Evolutionary conservation across 2,329 filamentous ascomycete species (phyloP).

Genomic region (Coleophoma eucalyptorum): DNA sequence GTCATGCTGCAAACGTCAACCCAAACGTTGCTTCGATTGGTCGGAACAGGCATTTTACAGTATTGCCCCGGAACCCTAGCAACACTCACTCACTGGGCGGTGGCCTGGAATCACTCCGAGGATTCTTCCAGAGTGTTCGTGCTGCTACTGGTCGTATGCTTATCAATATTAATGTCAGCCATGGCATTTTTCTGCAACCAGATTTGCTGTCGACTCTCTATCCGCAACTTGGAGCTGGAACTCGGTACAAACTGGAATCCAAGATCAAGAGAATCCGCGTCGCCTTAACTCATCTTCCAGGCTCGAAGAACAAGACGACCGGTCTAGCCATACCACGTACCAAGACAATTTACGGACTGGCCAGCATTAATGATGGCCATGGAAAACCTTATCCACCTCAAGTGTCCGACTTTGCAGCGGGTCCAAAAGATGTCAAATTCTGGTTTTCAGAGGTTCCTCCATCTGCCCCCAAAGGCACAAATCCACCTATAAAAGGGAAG

Average conservation of each 20-base stretch:
- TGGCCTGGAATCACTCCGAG: constrained; percentile 53
- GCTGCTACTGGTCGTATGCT: constrained; percentile 53
- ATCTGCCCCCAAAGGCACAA: constrained; percentile 13
- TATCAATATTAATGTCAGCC: constrained; percentile 60
- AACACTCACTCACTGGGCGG: constrained; percentile 35
- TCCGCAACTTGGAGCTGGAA: constrained; percentile 21
- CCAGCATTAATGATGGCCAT: constrained; percentile 33
- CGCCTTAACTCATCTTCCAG: constrained; percentile 30
- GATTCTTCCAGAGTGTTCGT: constrained; percentile 59
- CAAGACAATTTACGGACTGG: constrained; percentile 43
- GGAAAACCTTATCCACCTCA: constrained; percentile 30
- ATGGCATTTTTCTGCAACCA: constrained; percentile 52
- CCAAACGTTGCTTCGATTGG: constrained; percentile 39
- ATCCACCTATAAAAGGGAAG: constrained; percentile 22
- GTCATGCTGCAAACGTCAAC: constrained; percentile 39
- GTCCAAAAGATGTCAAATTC: constrained; percentile 50
- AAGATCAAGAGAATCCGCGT: constrained; percentile 36
- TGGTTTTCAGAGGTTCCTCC: constrained; percentile 36
- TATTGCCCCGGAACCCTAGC: constrained; percentile 23
- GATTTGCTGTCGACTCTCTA: constrained; percentile 36
- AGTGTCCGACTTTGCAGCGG: constrained; percentile 34
- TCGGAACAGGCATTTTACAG: constrained; percentile 48
- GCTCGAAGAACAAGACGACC: constrained; percentile 28
- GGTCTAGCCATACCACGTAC: constrained; percentile 29
- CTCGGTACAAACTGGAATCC: constrained; percentile 12